Base-by-base conservation (phyloP, 1,284 basidiomycete species). In the Pterula multifida region DNA sequence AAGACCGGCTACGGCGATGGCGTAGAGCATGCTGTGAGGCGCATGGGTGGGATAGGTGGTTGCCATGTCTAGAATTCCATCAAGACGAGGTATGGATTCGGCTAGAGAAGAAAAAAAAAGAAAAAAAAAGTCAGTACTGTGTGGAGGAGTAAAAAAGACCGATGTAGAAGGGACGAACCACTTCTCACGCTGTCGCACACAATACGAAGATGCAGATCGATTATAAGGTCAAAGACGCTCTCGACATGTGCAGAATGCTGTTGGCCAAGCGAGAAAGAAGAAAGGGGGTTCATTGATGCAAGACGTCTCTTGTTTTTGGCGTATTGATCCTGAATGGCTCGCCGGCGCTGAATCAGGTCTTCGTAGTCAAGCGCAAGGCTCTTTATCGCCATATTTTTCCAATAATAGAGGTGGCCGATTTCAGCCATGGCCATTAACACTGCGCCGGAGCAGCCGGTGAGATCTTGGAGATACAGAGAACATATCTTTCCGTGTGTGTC, bases 371-470 rank as follows among this genome's bases (percentile, higher is more conserved):
- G 72, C 36, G 57, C 60, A 45, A 73, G 78, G 19, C 9, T n/a
- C 17, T 53, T 55, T 53, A 56, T 56, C 53, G 71, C 65, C 2
- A 50, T 50, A 28, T 70, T 68, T 65, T 86, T 86, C 85, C 83
- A 89, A 52, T 60, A 62, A 26, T 79, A 72, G 11, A 90, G 72
- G n/a, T 66, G 67, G 3, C 79, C 76, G 15, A 78, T 81, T 66
- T 88, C 79, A 3, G 26, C 26, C 9, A 47, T 17, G 15, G 23
- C 45, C 11, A 47, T 47, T 6, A 47, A 12, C 23, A 28, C 24
- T 9, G 22, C 45, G 19, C 6, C 45, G 24, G 45, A 28, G 26
- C 45, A 47, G 12, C 45, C 45, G 23, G 15, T 47, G 6, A 47
- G 45, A 13, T 24, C 22, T 13, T 25, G 23, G 9, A 47, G 22